Evolutionary conservation across 139 green algal genomes (phyloP).

Genomic region (Asterochloris erici): DNA sequence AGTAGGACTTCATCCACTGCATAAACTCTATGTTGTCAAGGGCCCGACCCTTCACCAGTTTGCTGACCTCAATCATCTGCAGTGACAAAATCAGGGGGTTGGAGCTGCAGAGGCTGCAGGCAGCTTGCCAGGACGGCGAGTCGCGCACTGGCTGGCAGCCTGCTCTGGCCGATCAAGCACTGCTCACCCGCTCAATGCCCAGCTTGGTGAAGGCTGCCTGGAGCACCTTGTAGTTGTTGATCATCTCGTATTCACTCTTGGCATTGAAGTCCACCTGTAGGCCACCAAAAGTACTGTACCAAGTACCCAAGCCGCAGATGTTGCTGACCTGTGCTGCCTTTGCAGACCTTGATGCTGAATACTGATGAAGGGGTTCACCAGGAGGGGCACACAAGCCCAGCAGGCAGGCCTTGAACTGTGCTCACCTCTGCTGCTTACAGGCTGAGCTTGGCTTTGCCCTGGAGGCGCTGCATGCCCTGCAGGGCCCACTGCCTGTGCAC

Average conservation of each 20-base stretch:
- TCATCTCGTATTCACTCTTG: constrained; percentile 91
- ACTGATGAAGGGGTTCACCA: no score
- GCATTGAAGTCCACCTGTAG: constrained; percentile 94
- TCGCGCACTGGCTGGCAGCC: no score
- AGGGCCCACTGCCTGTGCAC: no score
- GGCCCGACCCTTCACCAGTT: constrained; percentile 87
- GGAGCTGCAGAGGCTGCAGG: no score
- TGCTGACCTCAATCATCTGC: constrained; percentile 86
- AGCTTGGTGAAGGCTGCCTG: constrained; percentile 94
- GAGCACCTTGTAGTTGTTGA: constrained; percentile 97
- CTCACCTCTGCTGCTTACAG: no score
- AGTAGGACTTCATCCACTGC: constrained; percentile 81
- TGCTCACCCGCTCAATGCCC: constrained; percentile 77
- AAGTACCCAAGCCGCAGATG: no score
- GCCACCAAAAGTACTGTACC: neutral
- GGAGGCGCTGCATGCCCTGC: no score
- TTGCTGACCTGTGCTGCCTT: no score
- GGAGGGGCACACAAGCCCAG: neutral
- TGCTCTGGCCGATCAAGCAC: no score
- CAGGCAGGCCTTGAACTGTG: neutral
- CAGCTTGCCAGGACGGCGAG: no score
- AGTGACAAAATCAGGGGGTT: neutral
- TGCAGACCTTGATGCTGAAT: no score
- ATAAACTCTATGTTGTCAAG: constrained; percentile 98
- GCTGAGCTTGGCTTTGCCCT: no score